phyloP scores from a whole-genome alignment of 768 basidiomycete species.

The Phaeotremella skinneri region DNA sequence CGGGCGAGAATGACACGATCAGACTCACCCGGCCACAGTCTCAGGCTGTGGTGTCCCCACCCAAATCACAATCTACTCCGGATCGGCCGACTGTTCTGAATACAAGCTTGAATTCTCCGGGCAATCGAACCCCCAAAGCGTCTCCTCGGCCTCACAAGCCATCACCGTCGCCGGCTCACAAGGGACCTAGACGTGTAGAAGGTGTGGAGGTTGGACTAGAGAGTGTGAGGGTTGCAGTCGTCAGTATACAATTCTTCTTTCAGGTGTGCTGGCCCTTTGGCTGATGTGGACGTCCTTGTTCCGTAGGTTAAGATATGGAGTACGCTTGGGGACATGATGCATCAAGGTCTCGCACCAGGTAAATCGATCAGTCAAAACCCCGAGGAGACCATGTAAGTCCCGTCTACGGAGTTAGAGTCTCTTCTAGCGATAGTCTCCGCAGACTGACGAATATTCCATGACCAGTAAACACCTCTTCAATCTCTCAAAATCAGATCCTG shows the following conservation, averaged over 20 bases:
- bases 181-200: background rate
- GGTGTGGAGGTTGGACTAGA: conserved; percentile 16
- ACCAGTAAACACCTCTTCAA: conserved; percentile 31
- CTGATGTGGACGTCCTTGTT: background rate
- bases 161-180: background rate
- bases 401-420: too few relatives aligned
- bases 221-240: conserved; percentile 20
- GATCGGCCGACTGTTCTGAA: background rate
- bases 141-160: background rate
- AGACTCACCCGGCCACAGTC: background rate
- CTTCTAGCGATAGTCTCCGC: background rate
- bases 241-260: conserved; percentile 9
- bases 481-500: conserved; percentile 25
- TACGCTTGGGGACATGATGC: conserved; percentile 29
- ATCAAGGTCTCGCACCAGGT: conserved; percentile 21
- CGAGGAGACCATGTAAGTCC: conserved; percentile 23
- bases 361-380: conserved; percentile 5
- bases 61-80: background rate
- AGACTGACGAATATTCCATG: conserved; percentile 5
- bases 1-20: conserved; percentile 6
- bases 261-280: background rate
- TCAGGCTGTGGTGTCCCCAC: background rate
- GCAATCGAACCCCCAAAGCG: background rate
- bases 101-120: background rate
- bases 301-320: conserved; percentile 29